A percentile compares a stretch with the other conserved stretches of the same genome.
phyloP scores from a whole-genome alignment of 352 stramenopile species.

The Phytopythium vexans region DNA sequence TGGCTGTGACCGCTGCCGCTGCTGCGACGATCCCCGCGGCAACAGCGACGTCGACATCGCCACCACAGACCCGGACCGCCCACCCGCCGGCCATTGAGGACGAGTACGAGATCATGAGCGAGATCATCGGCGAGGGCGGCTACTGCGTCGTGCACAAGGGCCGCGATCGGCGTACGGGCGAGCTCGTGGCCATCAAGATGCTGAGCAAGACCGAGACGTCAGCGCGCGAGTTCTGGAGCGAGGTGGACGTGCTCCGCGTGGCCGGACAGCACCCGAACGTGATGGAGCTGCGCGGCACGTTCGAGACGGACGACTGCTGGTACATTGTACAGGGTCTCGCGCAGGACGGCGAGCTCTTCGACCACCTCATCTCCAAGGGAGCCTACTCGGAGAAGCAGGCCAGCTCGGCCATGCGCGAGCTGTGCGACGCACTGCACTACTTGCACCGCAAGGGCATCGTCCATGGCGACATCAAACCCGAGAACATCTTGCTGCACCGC shows the following conservation, averaged over 20 bases:
- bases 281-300: conserved; percentile 70
- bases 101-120: conserved; percentile 72
- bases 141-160: conserved; percentile 80
- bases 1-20: background rate
- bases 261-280: conserved; percentile 77
- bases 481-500: conserved; percentile 81
- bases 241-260: conserved; percentile 74
- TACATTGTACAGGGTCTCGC: conserved; percentile 85
- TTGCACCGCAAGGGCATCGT: conserved; percentile 87
- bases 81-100: conserved; percentile 44
- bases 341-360: conserved; percentile 85
- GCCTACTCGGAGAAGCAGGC: conserved; percentile 85
- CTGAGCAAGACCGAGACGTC: conserved; percentile 76
- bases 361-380: conserved; percentile 82
- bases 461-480: conserved; percentile 87
- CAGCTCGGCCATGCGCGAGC: conserved; percentile 59
- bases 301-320: conserved; percentile 69
- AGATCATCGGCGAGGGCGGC: conserved; percentile 78
- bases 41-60: background rate
- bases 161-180: conserved; percentile 54
- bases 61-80: background rate
- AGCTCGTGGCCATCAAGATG: conserved; percentile 79
- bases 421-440: conserved; percentile 79
- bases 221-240: conserved; percentile 78
- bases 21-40: background rate